A percentile compares a stretch with the other conserved stretches of the same genome.
phyloP scores from a whole-genome alignment of 192 early-diverging fungal species.

The Obelidium mucronatum region DNA sequence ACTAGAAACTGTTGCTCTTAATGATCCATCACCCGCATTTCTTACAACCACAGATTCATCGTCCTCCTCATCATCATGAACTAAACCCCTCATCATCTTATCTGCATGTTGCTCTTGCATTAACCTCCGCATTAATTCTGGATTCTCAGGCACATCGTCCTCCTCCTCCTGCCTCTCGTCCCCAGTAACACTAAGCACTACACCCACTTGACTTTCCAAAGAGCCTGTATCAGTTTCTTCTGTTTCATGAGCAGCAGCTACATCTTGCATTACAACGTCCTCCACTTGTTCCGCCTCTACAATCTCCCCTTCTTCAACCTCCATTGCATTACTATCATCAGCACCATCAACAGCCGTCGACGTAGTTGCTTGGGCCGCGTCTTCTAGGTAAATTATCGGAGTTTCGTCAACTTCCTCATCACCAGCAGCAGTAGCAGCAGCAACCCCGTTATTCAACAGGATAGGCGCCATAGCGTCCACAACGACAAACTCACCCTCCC shows the following conservation, averaged over 20 bases:
- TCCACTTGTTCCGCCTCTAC: not conserved
- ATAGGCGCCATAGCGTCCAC: not conserved
- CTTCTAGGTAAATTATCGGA: too few species aligned
- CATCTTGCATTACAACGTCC: not conserved
- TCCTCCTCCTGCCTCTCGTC: not conserved
- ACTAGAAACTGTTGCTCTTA: not conserved
- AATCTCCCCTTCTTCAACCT: not conserved
- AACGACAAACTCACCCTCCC: constrained; percentile 13
- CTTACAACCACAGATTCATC: not conserved
- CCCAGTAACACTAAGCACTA: too few species aligned
- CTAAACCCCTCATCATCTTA: constrained; percentile 3
- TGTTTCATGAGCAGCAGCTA: not conserved
- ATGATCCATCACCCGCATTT: not conserved
- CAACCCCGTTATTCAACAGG: not conserved
- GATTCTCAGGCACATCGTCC: not conserved
- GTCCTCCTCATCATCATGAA: constrained; percentile 1
- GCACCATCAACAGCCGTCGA: not conserved
- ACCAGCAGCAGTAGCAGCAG: not conserved
- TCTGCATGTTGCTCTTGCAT: constrained; percentile 15
- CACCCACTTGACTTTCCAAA: not conserved
- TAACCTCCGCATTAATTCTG: not conserved
- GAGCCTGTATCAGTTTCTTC: not conserved
- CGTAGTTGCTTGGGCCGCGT: too few species aligned
- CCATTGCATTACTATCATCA: not conserved
- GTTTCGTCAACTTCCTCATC: not conserved